Evolutionary conservation across 1,284 basidiomycete species (phyloP).

Genomic region (Blastosporella zonata): DNA sequence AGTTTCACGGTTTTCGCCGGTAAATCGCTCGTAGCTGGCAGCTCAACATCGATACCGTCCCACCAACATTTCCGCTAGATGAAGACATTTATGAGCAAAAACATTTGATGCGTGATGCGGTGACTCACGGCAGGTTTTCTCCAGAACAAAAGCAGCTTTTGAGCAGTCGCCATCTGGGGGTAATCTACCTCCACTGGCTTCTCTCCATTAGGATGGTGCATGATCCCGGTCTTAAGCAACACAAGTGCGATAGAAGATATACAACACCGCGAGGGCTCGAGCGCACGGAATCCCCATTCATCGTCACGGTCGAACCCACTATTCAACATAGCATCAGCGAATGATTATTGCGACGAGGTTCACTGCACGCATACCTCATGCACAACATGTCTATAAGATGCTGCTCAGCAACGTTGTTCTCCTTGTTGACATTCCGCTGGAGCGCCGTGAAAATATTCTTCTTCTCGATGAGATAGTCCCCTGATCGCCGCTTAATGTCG

Average conservation of each 20-base stretch:
- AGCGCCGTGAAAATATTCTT: constrained; percentile 95
- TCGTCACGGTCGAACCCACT: constrained; percentile 97
- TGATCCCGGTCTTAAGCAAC: constrained; percentile 94
- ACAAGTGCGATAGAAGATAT: constrained; percentile 98
- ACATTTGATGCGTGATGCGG: constrained; percentile 7
- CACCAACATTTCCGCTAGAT: constrained; percentile 97
- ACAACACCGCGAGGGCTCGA: constrained; percentile 94
- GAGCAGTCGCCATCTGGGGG: constrained; percentile 93
- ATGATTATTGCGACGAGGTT: constrained; percentile 4
- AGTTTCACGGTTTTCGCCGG: constrained; percentile 70
- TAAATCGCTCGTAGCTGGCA: constrained; percentile 54
- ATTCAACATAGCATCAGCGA: constrained; percentile 14
- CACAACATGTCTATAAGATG: constrained; percentile 99
- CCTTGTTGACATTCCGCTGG: constrained; percentile 98
- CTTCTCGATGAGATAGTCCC: constrained; percentile 85
- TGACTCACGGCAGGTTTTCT: constrained; percentile 90
- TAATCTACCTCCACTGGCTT: constrained; percentile 80
- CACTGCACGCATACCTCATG: constrained; percentile 74
- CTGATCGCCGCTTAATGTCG: constrained; percentile 81
- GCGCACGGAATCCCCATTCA: constrained; percentile 94
- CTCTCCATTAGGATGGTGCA: constrained; percentile 67
- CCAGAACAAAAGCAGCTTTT: constrained; percentile 98
- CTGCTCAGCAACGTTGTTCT: constrained; percentile 98
- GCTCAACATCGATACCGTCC: constrained; percentile 93
- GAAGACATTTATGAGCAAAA: constrained; percentile 5